Evolutionary conservation across 768 basidiomycete genomes (phyloP).

Genomic region (Sporobolomyces phaffii): DNA sequence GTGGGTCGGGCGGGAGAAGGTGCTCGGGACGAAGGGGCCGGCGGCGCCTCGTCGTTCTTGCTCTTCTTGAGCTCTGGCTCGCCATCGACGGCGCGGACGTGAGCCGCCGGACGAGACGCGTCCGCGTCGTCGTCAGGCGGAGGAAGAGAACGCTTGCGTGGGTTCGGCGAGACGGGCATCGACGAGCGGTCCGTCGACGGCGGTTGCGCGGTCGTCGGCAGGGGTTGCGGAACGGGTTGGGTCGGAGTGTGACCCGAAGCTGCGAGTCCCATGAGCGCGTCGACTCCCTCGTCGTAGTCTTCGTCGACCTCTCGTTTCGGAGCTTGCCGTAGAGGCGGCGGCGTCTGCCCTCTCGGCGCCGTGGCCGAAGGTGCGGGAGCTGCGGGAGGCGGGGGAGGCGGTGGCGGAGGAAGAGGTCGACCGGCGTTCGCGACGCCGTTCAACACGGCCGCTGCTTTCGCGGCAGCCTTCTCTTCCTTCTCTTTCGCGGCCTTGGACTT

Average conservation of each 20-base stretch:
- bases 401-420: slow-evolving; percentile 53
- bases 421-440: slow-evolving; percentile 54
- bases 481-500: slow-evolving; percentile 23
- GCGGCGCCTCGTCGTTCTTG: neutral
- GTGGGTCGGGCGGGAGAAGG: neutral
- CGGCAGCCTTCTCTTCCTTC: slow-evolving; percentile 53
- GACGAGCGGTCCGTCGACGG: no score
- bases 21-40: no score
- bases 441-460: slow-evolving; percentile 52
- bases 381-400: slow-evolving; percentile 61
- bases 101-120: no score
- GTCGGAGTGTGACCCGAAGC: slow-evolving; percentile 22
- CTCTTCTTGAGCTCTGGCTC: slow-evolving; percentile 4
- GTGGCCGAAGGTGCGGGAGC: slow-evolving; percentile 45
- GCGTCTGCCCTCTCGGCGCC: slow-evolving; percentile 44
- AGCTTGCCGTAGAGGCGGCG: neutral
- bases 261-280: slow-evolving; percentile 70
- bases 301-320: slow-evolving; percentile 68
- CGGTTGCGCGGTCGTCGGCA: neutral
- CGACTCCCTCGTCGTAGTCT: slow-evolving; percentile 88
- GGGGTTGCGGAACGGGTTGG: neutral
- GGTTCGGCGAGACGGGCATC: slow-evolving; percentile 1
- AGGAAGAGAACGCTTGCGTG: slow-evolving; percentile 29
- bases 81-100: no score
- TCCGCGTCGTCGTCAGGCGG: neutral